Evolutionary conservation across 2,329 filamentous ascomycete species (phyloP).

Genomic region (Hypocrella siamensis): DNA sequence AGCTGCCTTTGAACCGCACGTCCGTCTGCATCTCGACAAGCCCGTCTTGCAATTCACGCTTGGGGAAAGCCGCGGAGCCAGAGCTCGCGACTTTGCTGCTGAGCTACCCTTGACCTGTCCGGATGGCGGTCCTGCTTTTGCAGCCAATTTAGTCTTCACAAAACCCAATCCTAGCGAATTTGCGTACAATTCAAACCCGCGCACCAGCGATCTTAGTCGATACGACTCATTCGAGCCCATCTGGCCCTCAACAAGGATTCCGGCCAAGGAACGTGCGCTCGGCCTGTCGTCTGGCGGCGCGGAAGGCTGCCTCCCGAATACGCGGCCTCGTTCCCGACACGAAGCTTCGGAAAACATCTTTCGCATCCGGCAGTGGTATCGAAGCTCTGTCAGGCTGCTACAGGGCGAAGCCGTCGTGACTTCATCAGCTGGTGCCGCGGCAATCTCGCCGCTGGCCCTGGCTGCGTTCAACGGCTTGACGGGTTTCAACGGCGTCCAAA

Average conservation of each 20-base stretch:
- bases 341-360: slow-evolving; percentile 59
- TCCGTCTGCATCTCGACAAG: slow-evolving; percentile 59
- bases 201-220: no score
- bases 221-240: slow-evolving; percentile 36
- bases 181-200: no score
- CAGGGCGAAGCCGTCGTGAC: no score
- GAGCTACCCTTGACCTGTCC: slow-evolving; percentile 38
- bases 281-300: slow-evolving; percentile 14
- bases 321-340: slow-evolving; percentile 29
- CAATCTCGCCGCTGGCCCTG: no score
- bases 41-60: slow-evolving; percentile 46
- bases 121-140: slow-evolving; percentile 31
- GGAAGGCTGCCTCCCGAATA: slow-evolving; percentile 10
- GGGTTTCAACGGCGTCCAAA: slow-evolving; percentile 10
- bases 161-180: no score
- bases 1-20: slow-evolving; percentile 53
- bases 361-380: slow-evolving; percentile 60
- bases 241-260: slow-evolving; percentile 65
- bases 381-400: no score
- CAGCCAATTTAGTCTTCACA: slow-evolving; percentile 53
- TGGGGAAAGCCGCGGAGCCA: slow-evolving; percentile 8
- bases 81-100: slow-evolving; percentile 25
- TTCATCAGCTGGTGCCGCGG: no score
- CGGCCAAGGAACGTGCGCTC: slow-evolving; percentile 38
- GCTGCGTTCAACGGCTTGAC: background rate